phyloP scores from a whole-genome alignment of 23 red algal genomes.

The Gracilariopsis chorda region DNA sequence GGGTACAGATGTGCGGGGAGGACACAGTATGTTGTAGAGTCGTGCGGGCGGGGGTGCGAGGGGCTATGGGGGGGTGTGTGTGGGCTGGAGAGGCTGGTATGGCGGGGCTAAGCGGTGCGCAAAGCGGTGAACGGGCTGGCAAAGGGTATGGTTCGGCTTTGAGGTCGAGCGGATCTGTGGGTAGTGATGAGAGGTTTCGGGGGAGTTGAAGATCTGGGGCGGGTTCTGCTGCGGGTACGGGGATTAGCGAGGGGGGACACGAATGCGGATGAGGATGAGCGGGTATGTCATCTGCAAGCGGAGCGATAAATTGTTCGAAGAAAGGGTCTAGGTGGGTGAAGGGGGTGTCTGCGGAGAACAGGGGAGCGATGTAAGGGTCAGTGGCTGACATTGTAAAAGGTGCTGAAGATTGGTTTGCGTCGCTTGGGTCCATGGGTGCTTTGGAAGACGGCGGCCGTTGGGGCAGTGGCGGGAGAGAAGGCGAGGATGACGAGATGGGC shows the following conservation, averaged over 20 bases:
- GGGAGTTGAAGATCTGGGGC: not conserved
- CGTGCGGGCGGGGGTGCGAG: not conserved
- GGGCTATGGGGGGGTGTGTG: not conserved
- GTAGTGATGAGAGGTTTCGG: not conserved
- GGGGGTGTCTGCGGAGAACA: too few species aligned
- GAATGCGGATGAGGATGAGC: too few species aligned
- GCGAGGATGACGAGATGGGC: not conserved
- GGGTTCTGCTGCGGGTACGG: not conserved
- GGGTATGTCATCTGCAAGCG: too few species aligned
- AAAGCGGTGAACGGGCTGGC: not conserved
- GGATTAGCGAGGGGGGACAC: not conserved
- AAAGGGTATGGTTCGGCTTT: not conserved
- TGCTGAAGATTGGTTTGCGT: too few species aligned
- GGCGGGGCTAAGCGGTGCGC: not conserved
- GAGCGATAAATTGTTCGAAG: too few species aligned
- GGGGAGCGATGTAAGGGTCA: not conserved
- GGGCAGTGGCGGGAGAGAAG: not conserved
- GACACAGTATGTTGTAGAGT: too few species aligned
- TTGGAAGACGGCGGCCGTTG: not conserved
- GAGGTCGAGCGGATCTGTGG: too few species aligned
- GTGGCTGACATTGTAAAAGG: not conserved
- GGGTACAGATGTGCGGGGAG: not conserved
- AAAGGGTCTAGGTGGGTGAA: too few species aligned
- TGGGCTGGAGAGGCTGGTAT: not conserved
- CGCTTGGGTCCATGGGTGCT: too few species aligned